Evolutionary conservation across 441 rosid species (phyloP).

Genomic region (Populus trichocarpa): DNA sequence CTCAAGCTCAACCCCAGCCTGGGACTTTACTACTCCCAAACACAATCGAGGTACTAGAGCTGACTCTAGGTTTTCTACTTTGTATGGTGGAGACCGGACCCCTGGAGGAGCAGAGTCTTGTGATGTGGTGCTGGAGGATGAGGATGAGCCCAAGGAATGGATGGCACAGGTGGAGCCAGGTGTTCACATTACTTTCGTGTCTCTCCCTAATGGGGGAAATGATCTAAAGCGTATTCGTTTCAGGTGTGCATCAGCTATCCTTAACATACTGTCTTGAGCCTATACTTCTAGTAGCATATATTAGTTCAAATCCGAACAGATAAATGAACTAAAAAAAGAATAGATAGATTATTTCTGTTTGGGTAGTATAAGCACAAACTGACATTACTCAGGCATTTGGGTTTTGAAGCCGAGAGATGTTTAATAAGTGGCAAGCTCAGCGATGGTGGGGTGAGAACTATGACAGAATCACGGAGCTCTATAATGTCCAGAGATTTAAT

Average conservation of each 20-base stretch:
- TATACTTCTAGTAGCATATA: not conserved
- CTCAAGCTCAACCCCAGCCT: conserved; percentile 92
- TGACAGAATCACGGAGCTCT: conserved; percentile 93
- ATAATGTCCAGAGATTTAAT: conserved; percentile 95
- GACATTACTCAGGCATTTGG: conserved; percentile 18
- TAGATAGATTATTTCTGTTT: not conserved
- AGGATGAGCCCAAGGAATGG: conserved; percentile 90
- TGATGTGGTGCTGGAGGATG: conserved; percentile 79
- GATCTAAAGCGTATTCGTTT: conserved; percentile 95
- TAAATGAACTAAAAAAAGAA: not conserved
- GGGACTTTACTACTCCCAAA: conserved; percentile 73
- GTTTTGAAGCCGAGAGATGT: conserved; percentile 85
- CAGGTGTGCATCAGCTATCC: conserved; percentile 43
- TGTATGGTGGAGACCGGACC: conserved; percentile 42
- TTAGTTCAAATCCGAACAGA: not conserved
- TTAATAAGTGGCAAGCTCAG: conserved; percentile 98
- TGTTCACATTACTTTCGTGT: conserved; percentile 90
- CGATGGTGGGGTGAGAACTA: conserved; percentile 99
- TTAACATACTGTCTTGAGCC: not conserved
- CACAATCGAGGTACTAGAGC: conserved; percentile 41
- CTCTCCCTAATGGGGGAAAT: conserved; percentile 91
- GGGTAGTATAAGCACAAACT: conserved; percentile 21
- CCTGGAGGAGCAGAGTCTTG: conserved; percentile 42
- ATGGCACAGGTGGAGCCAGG: conserved; percentile 99
- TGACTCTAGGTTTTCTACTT: conserved; percentile 46